Evolutionary conservation across 768 basidiomycete genomes (phyloP).

Genomic region (Mycena maculata): DNA sequence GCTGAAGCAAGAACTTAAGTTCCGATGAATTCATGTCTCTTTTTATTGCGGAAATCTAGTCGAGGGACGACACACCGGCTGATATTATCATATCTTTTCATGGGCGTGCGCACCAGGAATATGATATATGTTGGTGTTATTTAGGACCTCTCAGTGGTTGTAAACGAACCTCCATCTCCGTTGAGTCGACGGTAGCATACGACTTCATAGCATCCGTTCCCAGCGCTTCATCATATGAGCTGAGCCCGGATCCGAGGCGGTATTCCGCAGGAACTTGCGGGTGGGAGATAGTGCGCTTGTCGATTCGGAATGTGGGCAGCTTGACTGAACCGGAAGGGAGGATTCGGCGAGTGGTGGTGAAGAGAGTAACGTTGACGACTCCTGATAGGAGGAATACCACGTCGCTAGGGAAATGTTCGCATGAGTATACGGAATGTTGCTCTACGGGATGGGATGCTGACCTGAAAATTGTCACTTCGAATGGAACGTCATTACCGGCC

Average conservation of each 20-base stretch:
- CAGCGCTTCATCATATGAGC: conserved; percentile 34
- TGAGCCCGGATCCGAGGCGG: conserved; percentile 16
- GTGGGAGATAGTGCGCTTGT: conserved; percentile 40
- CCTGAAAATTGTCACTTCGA: conserved; percentile 55
- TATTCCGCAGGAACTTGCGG: conserved; percentile 32
- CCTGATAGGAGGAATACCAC: conserved; percentile 53
- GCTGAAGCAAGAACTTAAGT: no score
- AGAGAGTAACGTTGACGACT: conserved; percentile 51
- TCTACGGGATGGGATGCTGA: background rate
- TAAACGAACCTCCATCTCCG: background rate
- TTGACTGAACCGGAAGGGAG: conserved; percentile 47
- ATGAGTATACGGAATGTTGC: background rate
- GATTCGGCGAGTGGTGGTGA: conserved; percentile 48
- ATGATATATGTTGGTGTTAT: background rate
- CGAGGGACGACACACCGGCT: no score
- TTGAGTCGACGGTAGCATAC: background rate
- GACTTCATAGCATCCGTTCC: background rate
- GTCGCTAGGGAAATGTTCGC: conserved; percentile 36
- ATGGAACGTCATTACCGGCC: conserved; percentile 56
- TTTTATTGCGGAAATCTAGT: no score
- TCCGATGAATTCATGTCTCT: no score
- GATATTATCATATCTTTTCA: no score
- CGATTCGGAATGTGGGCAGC: conserved; percentile 26
- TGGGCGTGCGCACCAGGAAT: background rate
- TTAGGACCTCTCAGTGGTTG: background rate